These are phyloP conservation scores for Neurospora tetraspora DNA, from an alignment of 495 filamentous ascomycete genomes.

Conservation along the genomic window DNA sequence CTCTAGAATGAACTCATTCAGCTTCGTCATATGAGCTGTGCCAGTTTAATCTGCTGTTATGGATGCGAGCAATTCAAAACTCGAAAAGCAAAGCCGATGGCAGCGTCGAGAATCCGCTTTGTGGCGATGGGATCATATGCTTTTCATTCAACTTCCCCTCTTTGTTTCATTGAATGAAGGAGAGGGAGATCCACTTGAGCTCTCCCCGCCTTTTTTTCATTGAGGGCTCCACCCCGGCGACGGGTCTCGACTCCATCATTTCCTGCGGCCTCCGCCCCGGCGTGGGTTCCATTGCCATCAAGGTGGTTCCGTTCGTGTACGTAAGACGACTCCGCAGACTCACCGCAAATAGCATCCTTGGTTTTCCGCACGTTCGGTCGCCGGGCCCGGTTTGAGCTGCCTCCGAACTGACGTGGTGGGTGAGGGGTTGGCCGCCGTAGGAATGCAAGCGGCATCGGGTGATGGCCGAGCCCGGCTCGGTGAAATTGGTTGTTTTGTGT, in stretches of 20 bases:
- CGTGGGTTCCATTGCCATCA: not conserved
- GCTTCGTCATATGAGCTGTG: not conserved
- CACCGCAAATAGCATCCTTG: not conserved
- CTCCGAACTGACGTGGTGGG: not conserved
- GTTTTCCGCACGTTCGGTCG: not conserved
- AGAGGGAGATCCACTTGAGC: not conserved
- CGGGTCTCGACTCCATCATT: not conserved
- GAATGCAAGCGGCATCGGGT: not conserved
- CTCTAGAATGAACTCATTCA: not conserved
- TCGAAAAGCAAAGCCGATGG: not conserved
- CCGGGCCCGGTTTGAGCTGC: not conserved
- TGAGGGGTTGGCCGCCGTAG: not conserved
- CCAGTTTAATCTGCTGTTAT: not conserved
- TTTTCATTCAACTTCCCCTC: not conserved
- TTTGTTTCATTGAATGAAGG: not conserved
- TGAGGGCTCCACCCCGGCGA: not conserved
- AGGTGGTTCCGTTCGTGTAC: not conserved
- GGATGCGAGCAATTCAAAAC: not conserved
- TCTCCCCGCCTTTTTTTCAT: not conserved
- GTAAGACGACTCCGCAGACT: not conserved
- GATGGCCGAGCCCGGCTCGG: not conserved
- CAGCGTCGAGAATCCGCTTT: not conserved
- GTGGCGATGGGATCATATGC: not conserved
- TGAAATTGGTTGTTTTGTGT: not conserved
- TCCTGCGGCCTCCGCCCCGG: not conserved